phyloP scores from a whole-genome alignment of 2,329 filamentous ascomycete genomes.

The Clarireedia paspali region DNA sequence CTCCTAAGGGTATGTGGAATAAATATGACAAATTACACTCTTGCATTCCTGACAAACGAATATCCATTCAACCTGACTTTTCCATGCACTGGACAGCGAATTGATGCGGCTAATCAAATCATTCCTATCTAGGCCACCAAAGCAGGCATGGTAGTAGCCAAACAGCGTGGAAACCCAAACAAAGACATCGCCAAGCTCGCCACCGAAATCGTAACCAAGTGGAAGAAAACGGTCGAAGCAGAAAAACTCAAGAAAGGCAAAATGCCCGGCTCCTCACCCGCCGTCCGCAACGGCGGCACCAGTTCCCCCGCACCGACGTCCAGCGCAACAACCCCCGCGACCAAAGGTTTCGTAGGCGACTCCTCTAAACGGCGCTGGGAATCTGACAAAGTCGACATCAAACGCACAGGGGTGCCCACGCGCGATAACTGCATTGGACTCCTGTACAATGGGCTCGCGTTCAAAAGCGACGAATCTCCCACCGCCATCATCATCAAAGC shows the following conservation, averaged over 20 bases:
- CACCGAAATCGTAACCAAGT: slow-evolving; percentile 77
- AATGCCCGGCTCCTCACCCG: slow-evolving; percentile 20
- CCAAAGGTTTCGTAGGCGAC: slow-evolving; percentile 50
- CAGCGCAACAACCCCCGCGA: slow-evolving; percentile 32
- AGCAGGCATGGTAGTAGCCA: slow-evolving; percentile 84
- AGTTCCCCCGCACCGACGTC: slow-evolving; percentile 28
- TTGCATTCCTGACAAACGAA: background rate
- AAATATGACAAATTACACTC: slow-evolving; percentile 12
- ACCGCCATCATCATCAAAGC: slow-evolving; percentile 65
- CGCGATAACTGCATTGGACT: slow-evolving; percentile 85
- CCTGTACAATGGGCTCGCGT: slow-evolving; percentile 83
- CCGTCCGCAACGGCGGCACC: slow-evolving; percentile 15
- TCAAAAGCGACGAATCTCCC: slow-evolving; percentile 61
- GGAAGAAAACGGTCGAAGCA: slow-evolving; percentile 70
- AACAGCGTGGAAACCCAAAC: slow-evolving; percentile 67
- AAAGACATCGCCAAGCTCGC: slow-evolving; percentile 74
- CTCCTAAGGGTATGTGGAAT: slow-evolving; percentile 60
- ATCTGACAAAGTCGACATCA: slow-evolving; percentile 70
- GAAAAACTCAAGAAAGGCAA: slow-evolving; percentile 44
- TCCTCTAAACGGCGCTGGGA: slow-evolving; percentile 76
- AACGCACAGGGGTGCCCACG: slow-evolving; percentile 63
- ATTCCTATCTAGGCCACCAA: slow-evolving; percentile 57
- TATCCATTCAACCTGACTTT: too few species aligned
- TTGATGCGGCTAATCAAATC: slow-evolving; percentile 9
- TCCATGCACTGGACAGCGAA: background rate